Evolutionary conservation across 805 yeast genomes (phyloP).

Genomic region (Candida arabinofermentans): DNA sequence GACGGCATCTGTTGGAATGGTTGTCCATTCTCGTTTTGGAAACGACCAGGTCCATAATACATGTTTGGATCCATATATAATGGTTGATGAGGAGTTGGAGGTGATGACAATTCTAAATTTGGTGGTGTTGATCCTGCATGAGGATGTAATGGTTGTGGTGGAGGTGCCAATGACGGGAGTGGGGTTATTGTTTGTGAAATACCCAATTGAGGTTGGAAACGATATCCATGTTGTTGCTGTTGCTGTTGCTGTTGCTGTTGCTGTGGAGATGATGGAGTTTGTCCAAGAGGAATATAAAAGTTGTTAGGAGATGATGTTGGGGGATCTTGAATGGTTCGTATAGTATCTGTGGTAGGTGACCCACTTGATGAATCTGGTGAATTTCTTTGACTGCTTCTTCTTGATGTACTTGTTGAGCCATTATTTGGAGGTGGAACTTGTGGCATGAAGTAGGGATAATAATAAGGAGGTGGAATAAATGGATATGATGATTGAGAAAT

Average conservation of each 20-base stretch:
- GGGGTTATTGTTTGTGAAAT: neutral
- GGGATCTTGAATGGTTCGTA: neutral
- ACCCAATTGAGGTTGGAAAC: neutral
- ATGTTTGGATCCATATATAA: conserved; percentile 14
- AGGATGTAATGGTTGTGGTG: neutral
- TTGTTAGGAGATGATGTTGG: neutral
- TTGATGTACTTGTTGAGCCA: conserved; percentile 9
- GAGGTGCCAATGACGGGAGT: neutral
- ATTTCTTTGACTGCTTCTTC: conserved; percentile 9
- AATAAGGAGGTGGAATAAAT: conserved; percentile 14
- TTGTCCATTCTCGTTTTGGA: neutral
- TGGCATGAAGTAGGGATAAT: conserved; percentile 17
- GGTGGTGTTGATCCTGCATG: conserved; percentile 2
- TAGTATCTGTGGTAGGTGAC: conserved; percentile 11
- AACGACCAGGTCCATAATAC: conserved; percentile 7
- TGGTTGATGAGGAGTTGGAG: conserved; percentile 10
- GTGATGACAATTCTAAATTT: neutral
- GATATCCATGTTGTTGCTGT: neutral
- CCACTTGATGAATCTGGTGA: conserved; percentile 15
- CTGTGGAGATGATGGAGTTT: neutral
- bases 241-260: neutral
- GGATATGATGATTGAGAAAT: conserved; percentile 14
- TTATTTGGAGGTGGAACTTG: conserved; percentile 9
- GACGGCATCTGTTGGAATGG: conserved; percentile 2
- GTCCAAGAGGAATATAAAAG: neutral